These are phyloP conservation scores for Phytophthora pisi DNA, from an alignment of 352 stramenopile genomes.

Conservation along the genomic window DNA sequence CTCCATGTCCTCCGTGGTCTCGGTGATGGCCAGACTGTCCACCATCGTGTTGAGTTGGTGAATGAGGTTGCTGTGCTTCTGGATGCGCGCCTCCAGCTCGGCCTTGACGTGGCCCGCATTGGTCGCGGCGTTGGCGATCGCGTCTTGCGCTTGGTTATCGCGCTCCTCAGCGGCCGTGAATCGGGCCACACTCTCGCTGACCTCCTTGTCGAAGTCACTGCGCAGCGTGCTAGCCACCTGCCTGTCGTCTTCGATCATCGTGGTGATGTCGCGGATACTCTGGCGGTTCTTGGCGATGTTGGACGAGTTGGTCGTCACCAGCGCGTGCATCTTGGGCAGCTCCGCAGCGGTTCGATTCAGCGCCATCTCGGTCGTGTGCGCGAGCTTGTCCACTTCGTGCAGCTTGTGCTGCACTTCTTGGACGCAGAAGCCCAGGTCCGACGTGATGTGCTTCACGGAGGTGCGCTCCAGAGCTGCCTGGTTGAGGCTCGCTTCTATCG, in stretches of 20 bases:
- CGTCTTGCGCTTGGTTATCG: constrained; percentile 39
- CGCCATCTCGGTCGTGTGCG: constrained; percentile 45
- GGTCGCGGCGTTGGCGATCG: constrained; percentile 28
- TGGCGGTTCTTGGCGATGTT: constrained; percentile 57
- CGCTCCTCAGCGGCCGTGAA: constrained; percentile 38
- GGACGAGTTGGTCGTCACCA: constrained; percentile 40
- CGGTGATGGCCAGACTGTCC: constrained; percentile 61
- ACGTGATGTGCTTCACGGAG: constrained; percentile 41
- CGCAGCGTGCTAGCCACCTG: constrained; percentile 30
- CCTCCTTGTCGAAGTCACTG: constrained; percentile 40
- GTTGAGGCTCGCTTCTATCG: constrained; percentile 36
- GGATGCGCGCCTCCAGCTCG: constrained; percentile 47
- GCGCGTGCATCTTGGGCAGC: constrained; percentile 55
- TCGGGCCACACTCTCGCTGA: constrained; percentile 16
- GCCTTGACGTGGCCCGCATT: constrained; percentile 37
- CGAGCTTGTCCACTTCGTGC: constrained; percentile 48
- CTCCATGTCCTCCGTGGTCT: constrained; percentile 61
- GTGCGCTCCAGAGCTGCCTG: constrained; percentile 44
- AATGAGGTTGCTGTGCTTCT: constrained; percentile 63
- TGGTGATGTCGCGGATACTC: constrained; percentile 40
- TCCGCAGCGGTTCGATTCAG: constrained; percentile 51
- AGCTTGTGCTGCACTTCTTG: constrained; percentile 61
- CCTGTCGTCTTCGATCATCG: constrained; percentile 43
- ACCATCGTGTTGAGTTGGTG: constrained; percentile 75
- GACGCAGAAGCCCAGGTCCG: constrained; percentile 44